Evolutionary conservation across 352 stramenopile species (phyloP).

Genomic region (Phytophthora sp.): DNA sequence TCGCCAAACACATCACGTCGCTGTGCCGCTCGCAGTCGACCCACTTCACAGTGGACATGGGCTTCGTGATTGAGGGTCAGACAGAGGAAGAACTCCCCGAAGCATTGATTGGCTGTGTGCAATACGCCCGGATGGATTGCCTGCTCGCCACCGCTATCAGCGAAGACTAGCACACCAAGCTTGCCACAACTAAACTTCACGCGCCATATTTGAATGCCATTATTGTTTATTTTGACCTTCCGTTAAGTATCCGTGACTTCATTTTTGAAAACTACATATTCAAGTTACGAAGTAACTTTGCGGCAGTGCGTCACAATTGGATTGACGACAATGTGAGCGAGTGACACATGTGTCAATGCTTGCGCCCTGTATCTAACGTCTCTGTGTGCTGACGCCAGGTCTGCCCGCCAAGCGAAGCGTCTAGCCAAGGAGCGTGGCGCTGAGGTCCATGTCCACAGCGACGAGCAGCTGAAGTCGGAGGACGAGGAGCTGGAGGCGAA

Average conservation of each 20-base stretch:
- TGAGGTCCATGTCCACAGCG: slow-evolving; percentile 19
- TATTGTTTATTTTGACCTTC: no score
- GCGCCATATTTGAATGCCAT: slow-evolving; percentile 1
- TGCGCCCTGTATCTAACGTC: neutral
- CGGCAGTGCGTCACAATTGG: neutral
- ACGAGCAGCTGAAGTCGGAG: slow-evolving; percentile 38
- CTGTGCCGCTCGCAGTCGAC: slow-evolving; percentile 74
- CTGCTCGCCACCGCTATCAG: slow-evolving; percentile 52
- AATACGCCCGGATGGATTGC: slow-evolving; percentile 76
- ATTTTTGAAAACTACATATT: neutral
- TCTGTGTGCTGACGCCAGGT: slow-evolving; percentile 50
- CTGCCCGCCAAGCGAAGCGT: slow-evolving; percentile 79
- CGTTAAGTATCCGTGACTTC: no score
- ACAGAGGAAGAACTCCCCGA: slow-evolving; percentile 74
- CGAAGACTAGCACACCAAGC: slow-evolving; percentile 13
- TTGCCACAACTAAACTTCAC: slow-evolving; percentile 20
- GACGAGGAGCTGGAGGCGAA: slow-evolving; percentile 63
- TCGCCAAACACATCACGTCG: slow-evolving; percentile 78
- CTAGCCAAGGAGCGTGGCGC: slow-evolving; percentile 45
- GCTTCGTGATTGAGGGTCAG: slow-evolving; percentile 77
- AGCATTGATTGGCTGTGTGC: slow-evolving; percentile 70
- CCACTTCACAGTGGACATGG: slow-evolving; percentile 77
- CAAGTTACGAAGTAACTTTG: no score
- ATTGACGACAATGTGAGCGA: slow-evolving; percentile 28
- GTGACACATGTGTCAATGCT: slow-evolving; percentile 12